Evolutionary conservation across 2,329 filamentous ascomycete genomes (phyloP).

Genomic region (Pseudogymnoascus sp.): DNA sequence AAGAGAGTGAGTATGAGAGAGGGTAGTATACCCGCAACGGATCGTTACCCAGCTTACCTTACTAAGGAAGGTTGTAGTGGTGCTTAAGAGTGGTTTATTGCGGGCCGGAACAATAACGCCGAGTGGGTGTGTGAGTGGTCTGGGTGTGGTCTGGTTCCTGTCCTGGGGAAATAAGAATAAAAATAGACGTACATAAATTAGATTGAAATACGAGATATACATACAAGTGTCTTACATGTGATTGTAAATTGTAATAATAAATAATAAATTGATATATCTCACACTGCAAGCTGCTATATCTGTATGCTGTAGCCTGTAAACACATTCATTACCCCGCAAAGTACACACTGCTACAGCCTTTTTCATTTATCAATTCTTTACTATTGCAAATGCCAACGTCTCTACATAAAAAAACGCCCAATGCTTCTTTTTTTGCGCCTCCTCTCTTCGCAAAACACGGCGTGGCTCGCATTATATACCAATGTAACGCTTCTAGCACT

Average conservation of each 20-base stretch:
- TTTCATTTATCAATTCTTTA: constrained; percentile 10
- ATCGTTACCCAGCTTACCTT: background rate
- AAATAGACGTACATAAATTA: background rate
- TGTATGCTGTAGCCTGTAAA: background rate
- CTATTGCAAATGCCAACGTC: constrained; percentile 4
- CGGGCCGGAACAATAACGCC: background rate
- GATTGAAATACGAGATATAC: background rate
- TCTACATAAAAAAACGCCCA: constrained; percentile 7
- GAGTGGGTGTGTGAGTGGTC: background rate
- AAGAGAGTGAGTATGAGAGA: background rate
- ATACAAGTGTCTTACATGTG: background rate
- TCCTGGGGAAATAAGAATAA: background rate
- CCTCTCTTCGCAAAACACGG: constrained; percentile 7
- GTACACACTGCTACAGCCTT: background rate
- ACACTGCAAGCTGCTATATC: background rate
- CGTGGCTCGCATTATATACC: constrained; percentile 10
- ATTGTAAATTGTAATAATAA: background rate
- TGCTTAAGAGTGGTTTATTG: background rate
- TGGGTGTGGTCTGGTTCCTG: background rate
- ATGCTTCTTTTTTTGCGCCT: constrained; percentile 11
- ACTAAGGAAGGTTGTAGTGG: constrained; percentile 1
- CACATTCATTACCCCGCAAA: background rate
- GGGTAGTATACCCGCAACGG: background rate
- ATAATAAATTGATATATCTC: background rate
- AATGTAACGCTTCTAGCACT: constrained; percentile 6